phyloP scores from a whole-genome alignment of 2,329 filamentous ascomycete genomes.

The Emergomyces orientalis region DNA sequence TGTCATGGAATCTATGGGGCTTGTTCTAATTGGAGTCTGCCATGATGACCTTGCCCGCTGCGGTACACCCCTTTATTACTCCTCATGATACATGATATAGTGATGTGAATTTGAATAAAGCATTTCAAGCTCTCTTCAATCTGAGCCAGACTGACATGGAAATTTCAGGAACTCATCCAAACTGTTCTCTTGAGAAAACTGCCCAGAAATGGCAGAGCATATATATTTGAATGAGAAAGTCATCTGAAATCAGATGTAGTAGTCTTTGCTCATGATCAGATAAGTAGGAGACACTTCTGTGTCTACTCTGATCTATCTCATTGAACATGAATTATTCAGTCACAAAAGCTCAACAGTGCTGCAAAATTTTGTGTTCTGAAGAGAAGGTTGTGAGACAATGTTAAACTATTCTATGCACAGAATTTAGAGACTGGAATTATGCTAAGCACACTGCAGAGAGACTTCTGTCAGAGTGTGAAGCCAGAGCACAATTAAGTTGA shows the following conservation, averaged over 20 bases:
- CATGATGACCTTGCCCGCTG: not conserved
- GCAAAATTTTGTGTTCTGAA: not conserved
- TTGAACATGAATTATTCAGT: not conserved
- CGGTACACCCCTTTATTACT: slow-evolving; percentile 1
- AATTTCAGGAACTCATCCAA: not conserved
- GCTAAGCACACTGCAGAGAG: not conserved
- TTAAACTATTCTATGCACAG: slow-evolving; percentile 4
- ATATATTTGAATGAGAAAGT: slow-evolving; percentile 2
- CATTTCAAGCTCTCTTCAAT: not conserved
- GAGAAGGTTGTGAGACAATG: slow-evolving; percentile 3
- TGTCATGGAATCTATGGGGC: not conserved
- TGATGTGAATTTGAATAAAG: not conserved
- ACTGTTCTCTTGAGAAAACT: not conserved
- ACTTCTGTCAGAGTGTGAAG: not conserved
- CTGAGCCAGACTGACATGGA: not conserved
- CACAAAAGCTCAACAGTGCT: not conserved
- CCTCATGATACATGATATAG: slow-evolving; percentile 6
- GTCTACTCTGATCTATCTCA: slow-evolving; percentile 1
- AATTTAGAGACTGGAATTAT: slow-evolving; percentile 3
- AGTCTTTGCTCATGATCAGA: not conserved
- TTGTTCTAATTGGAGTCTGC: no score
- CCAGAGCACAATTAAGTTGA: slow-evolving; percentile 2
- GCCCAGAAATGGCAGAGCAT: slow-evolving; percentile 5
- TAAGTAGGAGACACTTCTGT: slow-evolving; percentile 3
- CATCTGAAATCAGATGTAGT: slow-evolving; percentile 1